A percentile compares a stretch with the other conserved stretches of the same genome.
phyloP scores from a whole-genome alignment of 371 early-diverging fungal genomes.

The Blastocladiella emersonii region DNA sequence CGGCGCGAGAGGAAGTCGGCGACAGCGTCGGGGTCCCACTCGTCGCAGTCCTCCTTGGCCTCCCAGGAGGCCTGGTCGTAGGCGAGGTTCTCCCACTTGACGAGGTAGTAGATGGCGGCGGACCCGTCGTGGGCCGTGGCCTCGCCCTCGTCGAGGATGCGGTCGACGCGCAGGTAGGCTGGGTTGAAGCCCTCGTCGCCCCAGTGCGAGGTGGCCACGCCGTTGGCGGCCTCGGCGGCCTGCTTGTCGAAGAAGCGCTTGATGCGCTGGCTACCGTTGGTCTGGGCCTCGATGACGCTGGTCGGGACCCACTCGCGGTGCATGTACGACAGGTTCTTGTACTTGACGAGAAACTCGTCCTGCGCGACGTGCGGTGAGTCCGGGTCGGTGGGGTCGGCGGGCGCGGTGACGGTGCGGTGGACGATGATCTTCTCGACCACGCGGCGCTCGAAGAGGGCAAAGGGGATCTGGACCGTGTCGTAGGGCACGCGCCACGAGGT shows the following conservation, averaged over 20 bases:
- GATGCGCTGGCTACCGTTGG: conserved; percentile 17
- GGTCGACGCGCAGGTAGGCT: not conserved
- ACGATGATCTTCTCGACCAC: conserved; percentile 7
- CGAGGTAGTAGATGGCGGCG: conserved; percentile 12
- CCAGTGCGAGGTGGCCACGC: conserved; percentile 10
- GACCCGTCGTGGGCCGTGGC: conserved; percentile 37
- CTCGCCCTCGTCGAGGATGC: conserved; percentile 1
- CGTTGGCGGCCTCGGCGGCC: conserved; percentile 29
- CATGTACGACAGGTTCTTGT: conserved; percentile 8
- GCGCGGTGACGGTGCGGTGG: not conserved
- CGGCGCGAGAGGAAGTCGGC: conserved; percentile 30
- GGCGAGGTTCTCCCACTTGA: conserved; percentile 52
- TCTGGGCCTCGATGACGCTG: not conserved
- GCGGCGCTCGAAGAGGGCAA: conserved; percentile 39
- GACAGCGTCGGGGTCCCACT: conserved; percentile 30
- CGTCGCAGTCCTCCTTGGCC: conserved; percentile 25
- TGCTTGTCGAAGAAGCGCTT: not conserved
- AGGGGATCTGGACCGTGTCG: conserved; percentile 49
- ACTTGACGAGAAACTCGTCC: conserved; percentile 7
- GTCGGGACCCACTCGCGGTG: conserved; percentile 5
- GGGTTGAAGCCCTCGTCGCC: not conserved
- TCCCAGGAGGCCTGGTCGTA: conserved; percentile 45
- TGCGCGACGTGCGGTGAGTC: no score
- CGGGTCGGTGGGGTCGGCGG: not conserved
- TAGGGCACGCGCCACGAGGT: conserved; percentile 30